Evolutionary conservation across 768 basidiomycete species (phyloP).

Genomic region (Udeniomyces megalosporus): DNA sequence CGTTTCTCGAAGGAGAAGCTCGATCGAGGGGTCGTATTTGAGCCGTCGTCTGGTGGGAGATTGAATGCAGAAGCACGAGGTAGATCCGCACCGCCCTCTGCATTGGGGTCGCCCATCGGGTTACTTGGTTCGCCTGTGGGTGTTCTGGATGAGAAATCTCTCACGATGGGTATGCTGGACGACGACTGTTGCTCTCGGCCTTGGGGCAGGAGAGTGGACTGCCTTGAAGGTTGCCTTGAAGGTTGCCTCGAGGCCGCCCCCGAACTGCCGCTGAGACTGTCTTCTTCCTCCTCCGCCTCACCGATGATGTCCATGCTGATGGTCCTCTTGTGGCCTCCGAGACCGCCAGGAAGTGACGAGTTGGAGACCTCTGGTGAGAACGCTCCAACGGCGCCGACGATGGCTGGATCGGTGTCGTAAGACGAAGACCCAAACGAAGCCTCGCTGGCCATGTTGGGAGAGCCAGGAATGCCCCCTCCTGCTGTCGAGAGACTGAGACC

Average conservation of each 20-base stretch:
- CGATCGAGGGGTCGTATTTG: too few relatives aligned
- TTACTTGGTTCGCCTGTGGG: too few relatives aligned
- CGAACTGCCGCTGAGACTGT: not conserved
- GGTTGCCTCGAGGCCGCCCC: not conserved
- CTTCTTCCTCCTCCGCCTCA: slow-evolving; percentile 9
- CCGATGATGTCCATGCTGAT: slow-evolving; percentile 6
- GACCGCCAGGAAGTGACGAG: not conserved
- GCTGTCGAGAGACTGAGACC: not conserved
- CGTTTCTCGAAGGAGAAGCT: not conserved
- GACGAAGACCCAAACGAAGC: not conserved
- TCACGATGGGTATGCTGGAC: slow-evolving; percentile 28
- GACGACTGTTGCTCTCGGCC: not conserved
- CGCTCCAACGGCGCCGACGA: not conserved
- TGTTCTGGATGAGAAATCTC: too few relatives aligned
- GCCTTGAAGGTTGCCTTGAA: not conserved
- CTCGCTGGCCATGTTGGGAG: not conserved
- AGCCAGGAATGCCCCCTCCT: not conserved
- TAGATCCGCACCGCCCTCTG: too few relatives aligned
- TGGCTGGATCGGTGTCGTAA: not conserved
- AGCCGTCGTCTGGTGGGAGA: slow-evolving; percentile 2
- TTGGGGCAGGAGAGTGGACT: not conserved
- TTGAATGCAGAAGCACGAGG: slow-evolving; percentile 19
- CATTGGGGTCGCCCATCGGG: too few relatives aligned
- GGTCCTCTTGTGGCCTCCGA: not conserved
- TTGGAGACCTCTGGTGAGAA: slow-evolving; percentile 2